A percentile compares a stretch with the other conserved stretches of the same genome.
These are phyloP conservation scores for Coprinopsis sp. DNA, from an alignment of 768 basidiomycete genomes.

Conservation along the genomic window DNA sequence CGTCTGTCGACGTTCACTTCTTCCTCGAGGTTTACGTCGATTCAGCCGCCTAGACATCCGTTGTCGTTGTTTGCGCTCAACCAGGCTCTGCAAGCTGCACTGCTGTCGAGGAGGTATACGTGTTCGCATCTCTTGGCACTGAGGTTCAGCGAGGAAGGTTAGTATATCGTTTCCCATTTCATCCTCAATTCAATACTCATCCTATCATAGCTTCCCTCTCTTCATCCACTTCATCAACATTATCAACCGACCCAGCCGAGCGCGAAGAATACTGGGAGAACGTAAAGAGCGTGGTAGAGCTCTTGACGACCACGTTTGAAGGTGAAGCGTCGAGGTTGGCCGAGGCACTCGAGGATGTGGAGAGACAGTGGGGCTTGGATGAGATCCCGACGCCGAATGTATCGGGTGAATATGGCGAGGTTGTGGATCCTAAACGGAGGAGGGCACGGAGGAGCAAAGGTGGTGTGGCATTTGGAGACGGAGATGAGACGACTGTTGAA, in stretches of 20 bases:
- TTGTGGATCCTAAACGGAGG: slow-evolving; percentile 3
- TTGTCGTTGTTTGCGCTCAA: slow-evolving; percentile 62
- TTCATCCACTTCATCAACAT: too few relatives aligned
- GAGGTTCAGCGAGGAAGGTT: slow-evolving; percentile 43
- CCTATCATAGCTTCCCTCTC: too few relatives aligned
- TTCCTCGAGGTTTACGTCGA: slow-evolving; percentile 59
- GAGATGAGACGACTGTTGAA: background rate
- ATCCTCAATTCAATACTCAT: too few relatives aligned
- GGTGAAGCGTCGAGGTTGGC: slow-evolving; percentile 60
- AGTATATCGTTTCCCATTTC: too few relatives aligned
- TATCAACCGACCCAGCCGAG: too few relatives aligned
- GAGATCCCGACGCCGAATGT: slow-evolving; percentile 39
- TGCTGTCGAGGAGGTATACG: slow-evolving; percentile 71
- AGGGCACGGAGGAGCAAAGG: background rate
- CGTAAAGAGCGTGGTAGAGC: slow-evolving; percentile 66
- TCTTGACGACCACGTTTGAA: slow-evolving; percentile 62
- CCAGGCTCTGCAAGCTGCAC: slow-evolving; percentile 56
- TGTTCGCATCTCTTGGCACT: slow-evolving; percentile 77
- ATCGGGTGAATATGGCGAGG: slow-evolving; percentile 5
- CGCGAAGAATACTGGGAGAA: slow-evolving; percentile 87
- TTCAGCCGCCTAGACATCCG: slow-evolving; percentile 40
- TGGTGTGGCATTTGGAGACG: background rate
- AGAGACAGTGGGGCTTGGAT: slow-evolving; percentile 48
- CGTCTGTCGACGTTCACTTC: slow-evolving; percentile 32
- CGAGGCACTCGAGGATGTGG: slow-evolving; percentile 59